Percentiles rank a stretch among this genome's conserved stretches.
These are phyloP conservation scores for Artemisia annua DNA, from an alignment of 129 eudicot species.

Conservation along the genomic window DNA sequence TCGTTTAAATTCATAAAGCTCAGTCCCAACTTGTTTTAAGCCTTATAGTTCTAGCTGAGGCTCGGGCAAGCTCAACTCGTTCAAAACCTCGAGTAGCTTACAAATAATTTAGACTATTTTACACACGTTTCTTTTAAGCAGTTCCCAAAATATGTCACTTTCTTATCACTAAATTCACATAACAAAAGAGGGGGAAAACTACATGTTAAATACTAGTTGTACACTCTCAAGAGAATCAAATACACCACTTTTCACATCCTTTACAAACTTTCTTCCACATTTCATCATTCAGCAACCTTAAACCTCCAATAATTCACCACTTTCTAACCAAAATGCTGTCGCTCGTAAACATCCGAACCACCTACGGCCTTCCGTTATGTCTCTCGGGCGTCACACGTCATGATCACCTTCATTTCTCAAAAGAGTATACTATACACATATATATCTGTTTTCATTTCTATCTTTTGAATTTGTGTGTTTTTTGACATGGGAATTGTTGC, in stretches of 20 bases:
- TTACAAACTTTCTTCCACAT: slow-evolving; percentile 16
- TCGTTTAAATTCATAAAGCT: too few relatives aligned
- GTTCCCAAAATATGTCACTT: too few relatives aligned
- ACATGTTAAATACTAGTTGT: neutral
- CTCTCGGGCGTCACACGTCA: slow-evolving; percentile 37
- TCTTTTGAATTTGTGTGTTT: neutral
- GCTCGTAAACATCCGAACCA: slow-evolving; percentile 29
- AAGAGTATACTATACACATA: slow-evolving; percentile 15
- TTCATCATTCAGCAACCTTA: slow-evolving; percentile 13
- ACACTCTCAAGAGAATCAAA: neutral
- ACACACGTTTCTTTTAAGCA: too few relatives aligned
- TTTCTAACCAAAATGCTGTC: slow-evolving; percentile 30
- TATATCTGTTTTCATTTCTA: neutral
- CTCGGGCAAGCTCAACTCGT: too few relatives aligned
- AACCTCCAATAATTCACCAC: neutral
- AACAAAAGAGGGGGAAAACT: slow-evolving; percentile 21
- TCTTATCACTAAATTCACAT: neutral
- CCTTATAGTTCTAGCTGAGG: too few relatives aligned
- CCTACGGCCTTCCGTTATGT: slow-evolving; percentile 45
- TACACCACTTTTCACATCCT: slow-evolving; percentile 21
- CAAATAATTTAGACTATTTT: too few relatives aligned
- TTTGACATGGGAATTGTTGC: neutral
- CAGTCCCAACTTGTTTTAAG: too few relatives aligned
- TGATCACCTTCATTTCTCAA: slow-evolving; percentile 26
- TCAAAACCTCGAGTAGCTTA: neutral